A percentile compares a stretch with the other conserved stretches of the same genome.
Conservation (phyloP, 371 early-diverging fungal species). For the Mucor sp. region DNA sequence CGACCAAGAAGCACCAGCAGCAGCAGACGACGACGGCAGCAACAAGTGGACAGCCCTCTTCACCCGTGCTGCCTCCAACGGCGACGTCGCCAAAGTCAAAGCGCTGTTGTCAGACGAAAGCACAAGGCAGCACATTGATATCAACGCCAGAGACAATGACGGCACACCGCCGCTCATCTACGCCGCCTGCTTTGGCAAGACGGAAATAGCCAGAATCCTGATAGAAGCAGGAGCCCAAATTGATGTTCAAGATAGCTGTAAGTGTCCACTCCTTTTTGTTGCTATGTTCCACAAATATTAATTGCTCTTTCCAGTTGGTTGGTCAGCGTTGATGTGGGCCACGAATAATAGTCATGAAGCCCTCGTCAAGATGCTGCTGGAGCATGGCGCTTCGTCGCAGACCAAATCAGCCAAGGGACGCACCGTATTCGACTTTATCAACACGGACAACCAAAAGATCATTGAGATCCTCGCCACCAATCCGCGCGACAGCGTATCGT, state of each 20-base stretch:
- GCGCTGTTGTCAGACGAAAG: slow-evolving; percentile 49
- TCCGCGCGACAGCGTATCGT: slow-evolving; percentile 61
- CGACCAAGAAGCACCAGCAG: slow-evolving; percentile 26
- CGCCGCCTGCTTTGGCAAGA: slow-evolving; percentile 89
- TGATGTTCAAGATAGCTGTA: slow-evolving; percentile 74
- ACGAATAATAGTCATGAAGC: slow-evolving; percentile 82
- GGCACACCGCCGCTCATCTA: slow-evolving; percentile 86
- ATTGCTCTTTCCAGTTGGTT: slow-evolving; percentile 66
- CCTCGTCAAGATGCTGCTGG: slow-evolving; percentile 75
- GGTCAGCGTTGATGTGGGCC: slow-evolving; percentile 97
- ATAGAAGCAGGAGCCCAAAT: slow-evolving; percentile 77
- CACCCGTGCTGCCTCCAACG: slow-evolving; percentile 74
- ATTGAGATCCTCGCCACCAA: slow-evolving; percentile 56
- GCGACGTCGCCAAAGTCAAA: slow-evolving; percentile 90
- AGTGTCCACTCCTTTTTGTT: slow-evolving; percentile 6
- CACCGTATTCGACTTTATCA: slow-evolving; percentile 79
- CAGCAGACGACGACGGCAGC: no score
- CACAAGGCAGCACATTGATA: slow-evolving; percentile 58
- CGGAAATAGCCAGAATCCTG: slow-evolving; percentile 66
- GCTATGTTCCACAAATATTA: slow-evolving; percentile 11
- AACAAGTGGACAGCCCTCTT: slow-evolving; percentile 57
- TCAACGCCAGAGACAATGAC: slow-evolving; percentile 82
- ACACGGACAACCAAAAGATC: slow-evolving; percentile 60
- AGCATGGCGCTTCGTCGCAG: slow-evolving; percentile 75
- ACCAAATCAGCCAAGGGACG: slow-evolving; percentile 77